Conservation (phyloP, 1,284 basidiomycete species). For the Moesziomyces globuligerus region DNA sequence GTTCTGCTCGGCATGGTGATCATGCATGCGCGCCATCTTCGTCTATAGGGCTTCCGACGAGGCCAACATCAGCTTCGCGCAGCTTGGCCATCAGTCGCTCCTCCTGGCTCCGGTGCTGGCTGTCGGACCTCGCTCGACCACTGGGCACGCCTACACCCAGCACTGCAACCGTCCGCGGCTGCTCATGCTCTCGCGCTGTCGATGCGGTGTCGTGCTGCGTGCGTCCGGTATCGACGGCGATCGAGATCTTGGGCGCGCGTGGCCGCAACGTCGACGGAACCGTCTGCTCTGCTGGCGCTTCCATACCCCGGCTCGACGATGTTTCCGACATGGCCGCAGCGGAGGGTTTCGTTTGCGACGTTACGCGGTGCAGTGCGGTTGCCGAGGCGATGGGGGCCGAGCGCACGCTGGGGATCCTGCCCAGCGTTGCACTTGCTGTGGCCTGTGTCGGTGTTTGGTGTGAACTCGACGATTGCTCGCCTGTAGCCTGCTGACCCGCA, state of each 20-base stretch:
- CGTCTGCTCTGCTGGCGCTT: too few relatives aligned
- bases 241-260: constrained; percentile 31
- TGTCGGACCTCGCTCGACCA: constrained; percentile 8
- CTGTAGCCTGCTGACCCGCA: constrained; percentile 26
- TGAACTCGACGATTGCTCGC: background rate
- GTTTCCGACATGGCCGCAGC: too few relatives aligned
- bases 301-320: too few relatives aligned
- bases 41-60: constrained; percentile 49
- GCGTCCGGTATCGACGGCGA: constrained; percentile 10
- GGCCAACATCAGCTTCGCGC: constrained; percentile 51
- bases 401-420: constrained; percentile 40
- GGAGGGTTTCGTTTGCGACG: constrained; percentile 2
- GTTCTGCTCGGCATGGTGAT: too few relatives aligned
- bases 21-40: background rate
- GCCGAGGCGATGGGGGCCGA: constrained; percentile 39
- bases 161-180: background rate
- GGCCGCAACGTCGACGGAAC: background rate
- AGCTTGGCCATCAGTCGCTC: constrained; percentile 44
- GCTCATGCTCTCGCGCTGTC: background rate
- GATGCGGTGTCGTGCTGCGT: background rate
- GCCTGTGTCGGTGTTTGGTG: constrained; percentile 38
- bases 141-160: background rate
- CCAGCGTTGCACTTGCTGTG: constrained; percentile 16
- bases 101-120: constrained; percentile 31
- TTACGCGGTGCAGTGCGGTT: constrained; percentile 7